These are phyloP conservation scores for Colletotrichum eremochloae DNA, from an alignment of 2,329 filamentous ascomycete species.

Conservation along the genomic window DNA sequence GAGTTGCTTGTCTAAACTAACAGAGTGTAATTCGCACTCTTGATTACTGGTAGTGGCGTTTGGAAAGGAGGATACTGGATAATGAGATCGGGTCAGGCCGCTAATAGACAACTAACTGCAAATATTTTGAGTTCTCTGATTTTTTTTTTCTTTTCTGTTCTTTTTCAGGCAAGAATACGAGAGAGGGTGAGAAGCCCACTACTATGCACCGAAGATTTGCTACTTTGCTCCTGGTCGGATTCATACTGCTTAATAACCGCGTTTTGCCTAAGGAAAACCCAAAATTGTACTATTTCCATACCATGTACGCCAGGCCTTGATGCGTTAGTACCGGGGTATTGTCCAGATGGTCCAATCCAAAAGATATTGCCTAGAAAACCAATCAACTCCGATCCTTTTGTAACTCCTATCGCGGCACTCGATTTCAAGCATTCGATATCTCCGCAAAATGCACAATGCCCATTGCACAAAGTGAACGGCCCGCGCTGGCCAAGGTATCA, in stretches of 20 bases:
- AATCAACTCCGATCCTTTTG: conserved; percentile 12
- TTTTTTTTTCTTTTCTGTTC: neutral
- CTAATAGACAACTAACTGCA: neutral
- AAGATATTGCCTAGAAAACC: neutral
- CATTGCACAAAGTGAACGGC: neutral
- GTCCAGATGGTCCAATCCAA: conserved; percentile 18
- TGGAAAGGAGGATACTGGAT: neutral
- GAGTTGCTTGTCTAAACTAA: neutral
- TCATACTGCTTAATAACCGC: neutral
- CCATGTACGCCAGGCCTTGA: conserved; percentile 11
- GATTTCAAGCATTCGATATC: too few species aligned
- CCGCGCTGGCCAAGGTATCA: neutral
- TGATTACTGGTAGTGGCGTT: neutral
- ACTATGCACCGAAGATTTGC: neutral
- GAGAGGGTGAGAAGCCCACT: neutral
- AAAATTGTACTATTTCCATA: neutral
- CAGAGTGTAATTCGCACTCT: neutral
- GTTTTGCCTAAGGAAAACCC: neutral
- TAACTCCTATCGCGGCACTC: neutral
- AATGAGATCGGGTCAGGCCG: neutral
- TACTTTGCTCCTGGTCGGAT: neutral
- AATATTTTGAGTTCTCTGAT: neutral
- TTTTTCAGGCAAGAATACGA: neutral
- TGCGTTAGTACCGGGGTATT: conserved; percentile 19
- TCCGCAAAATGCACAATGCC: neutral